Base-by-base conservation (phyloP, 805 yeast genomes). In the Cephaloascus albidus region DNA sequence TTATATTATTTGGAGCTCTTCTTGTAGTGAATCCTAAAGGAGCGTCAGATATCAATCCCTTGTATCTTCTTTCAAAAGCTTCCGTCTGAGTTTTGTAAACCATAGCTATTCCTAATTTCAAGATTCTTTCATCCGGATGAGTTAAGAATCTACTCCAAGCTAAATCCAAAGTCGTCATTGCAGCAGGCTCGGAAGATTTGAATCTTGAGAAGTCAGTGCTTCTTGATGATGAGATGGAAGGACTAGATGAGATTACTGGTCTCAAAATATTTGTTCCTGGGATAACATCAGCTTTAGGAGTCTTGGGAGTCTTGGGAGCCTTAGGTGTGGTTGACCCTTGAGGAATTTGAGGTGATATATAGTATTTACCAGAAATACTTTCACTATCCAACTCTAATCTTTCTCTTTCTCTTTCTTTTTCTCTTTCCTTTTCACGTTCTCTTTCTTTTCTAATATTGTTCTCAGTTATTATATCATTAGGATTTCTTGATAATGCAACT, bases 241-340 rank as follows among this genome's bases (percentile, higher is more conserved):
- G 20, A 14, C 36, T 23, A 15, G 41, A n/a, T 5, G 4, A 10
- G 37, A 74, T 58, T 2, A 60, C 63, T 0, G 81, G 81, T 39
- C 81, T 53, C 38, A 74, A 64, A 34, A 76, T 75, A 44, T 74
- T 75, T 1, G 81, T 75, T 3, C 81, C 81, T 0, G 81, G 81
- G 38, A 75, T 75, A 39, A 68, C 63, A 26, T 72, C 76, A 3
- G 38, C 20, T 10, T 47, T 40, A 17, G 54, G 41, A 16, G 40
- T 33, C 26, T 41, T 35, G 30, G 45, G 45, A 18, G 36, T 26
- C 14, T n/a, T 40, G 36, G 32, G 36, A 34, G 16, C 37, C 12
- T 36, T 36, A 10, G 33, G 6, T 3, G 36, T 16, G 17, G 12
- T 35, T 12, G 40, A 26, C n/a, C 5, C 14, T 23, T 23, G 28